These are phyloP conservation scores for Solanum microdontum DNA, from an alignment of 257 asterid species.

Conservation along the genomic window DNA sequence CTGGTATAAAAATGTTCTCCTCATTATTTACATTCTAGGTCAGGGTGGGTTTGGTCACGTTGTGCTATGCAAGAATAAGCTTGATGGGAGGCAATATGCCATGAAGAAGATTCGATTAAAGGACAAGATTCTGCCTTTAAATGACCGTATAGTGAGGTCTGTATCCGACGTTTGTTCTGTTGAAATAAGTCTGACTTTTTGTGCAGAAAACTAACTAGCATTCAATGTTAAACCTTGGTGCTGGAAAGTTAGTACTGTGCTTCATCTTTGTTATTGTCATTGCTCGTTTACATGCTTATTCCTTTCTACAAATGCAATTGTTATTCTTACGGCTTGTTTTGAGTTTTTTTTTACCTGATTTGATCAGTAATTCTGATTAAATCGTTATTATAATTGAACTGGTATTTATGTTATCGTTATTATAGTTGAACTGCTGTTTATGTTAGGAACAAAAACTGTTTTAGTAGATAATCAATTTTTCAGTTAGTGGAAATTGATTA, in stretches of 20 bases:
- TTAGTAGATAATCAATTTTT: background rate
- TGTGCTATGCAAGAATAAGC: slow-evolving; percentile 90
- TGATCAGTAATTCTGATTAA: background rate
- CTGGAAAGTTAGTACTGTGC: background rate
- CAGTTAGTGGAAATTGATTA: background rate
- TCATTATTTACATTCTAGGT: slow-evolving; percentile 34
- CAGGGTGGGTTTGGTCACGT: slow-evolving; percentile 99
- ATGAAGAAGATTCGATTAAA: slow-evolving; percentile 85
- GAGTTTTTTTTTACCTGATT: background rate
- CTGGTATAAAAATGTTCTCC: background rate
- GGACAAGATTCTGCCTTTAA: slow-evolving; percentile 71
- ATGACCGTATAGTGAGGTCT: slow-evolving; percentile 88
- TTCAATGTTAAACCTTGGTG: background rate
- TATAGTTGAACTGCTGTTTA: background rate
- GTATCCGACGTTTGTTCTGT: slow-evolving; percentile 8
- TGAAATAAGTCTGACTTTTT: background rate
- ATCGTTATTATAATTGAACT: background rate
- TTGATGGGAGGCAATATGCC: slow-evolving; percentile 96
- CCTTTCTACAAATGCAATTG: background rate
- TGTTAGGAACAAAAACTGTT: background rate
- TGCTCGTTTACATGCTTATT: background rate
- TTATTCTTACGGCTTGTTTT: background rate
- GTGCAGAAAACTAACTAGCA: background rate
- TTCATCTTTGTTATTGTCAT: background rate
- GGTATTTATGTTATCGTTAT: background rate